These are phyloP conservation scores for Penicillium diatomitis DNA, from an alignment of 495 filamentous ascomycete genomes.

Conservation along the genomic window DNA sequence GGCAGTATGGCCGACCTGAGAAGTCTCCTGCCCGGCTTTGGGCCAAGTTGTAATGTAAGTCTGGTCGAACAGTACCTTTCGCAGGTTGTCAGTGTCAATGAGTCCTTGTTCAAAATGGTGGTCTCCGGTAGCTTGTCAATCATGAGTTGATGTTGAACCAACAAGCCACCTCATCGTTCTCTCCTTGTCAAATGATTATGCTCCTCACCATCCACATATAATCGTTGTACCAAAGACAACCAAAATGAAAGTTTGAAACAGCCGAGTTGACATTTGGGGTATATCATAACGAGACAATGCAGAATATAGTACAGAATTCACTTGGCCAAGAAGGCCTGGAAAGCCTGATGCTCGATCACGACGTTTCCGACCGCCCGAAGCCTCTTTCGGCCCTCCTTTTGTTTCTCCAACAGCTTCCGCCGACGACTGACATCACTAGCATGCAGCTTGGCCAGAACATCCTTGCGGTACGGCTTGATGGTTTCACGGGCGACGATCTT, in stretches of 20 bases:
- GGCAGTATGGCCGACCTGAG: conserved; percentile 22
- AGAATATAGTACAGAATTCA: conserved; percentile 19
- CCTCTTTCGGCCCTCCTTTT: conserved; percentile 92
- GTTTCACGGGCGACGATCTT: conserved; percentile 86
- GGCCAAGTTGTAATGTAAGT: conserved; percentile 14
- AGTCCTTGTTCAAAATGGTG: too few relatives aligned
- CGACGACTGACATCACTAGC: conserved; percentile 77
- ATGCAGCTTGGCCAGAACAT: conserved; percentile 87
- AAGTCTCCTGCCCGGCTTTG: conserved; percentile 23
- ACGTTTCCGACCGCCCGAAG: conserved; percentile 66
- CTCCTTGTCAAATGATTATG: too few relatives aligned
- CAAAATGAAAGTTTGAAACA: too few relatives aligned
- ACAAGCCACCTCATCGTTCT: too few relatives aligned
- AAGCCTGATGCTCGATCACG: conserved; percentile 84
- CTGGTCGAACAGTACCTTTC: background rate
- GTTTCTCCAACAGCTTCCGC: conserved; percentile 86
- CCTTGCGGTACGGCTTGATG: conserved; percentile 93
- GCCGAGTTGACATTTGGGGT: background rate
- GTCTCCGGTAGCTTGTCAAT: too few relatives aligned
- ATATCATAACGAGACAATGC: background rate
- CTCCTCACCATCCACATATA: too few relatives aligned
- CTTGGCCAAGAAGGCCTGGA: conserved; percentile 79
- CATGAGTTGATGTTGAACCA: too few relatives aligned
- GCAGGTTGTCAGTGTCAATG: background rate
- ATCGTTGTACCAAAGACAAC: too few relatives aligned